A percentile compares a stretch with the other conserved stretches of the same genome.
These are phyloP conservation scores for Rubia peregrina DNA, from an alignment of 305 asterid genomes.

Conservation along the genomic window DNA sequence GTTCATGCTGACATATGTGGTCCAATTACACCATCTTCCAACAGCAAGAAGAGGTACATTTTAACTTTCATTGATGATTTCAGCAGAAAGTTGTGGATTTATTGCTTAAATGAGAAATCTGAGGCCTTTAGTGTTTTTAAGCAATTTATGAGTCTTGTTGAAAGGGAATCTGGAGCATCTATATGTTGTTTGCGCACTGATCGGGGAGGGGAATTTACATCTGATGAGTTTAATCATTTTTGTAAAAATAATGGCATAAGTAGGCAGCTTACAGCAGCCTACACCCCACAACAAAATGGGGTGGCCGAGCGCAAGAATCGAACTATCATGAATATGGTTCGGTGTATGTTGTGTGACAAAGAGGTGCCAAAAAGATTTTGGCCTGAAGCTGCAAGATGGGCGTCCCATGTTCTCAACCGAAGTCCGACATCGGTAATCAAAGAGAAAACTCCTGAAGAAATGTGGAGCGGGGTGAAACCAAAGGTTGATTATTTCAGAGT, in stretches of 20 bases:
- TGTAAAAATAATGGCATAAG: no score
- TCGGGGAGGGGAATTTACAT: not conserved
- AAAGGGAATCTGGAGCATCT: not conserved
- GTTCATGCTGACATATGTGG: not conserved
- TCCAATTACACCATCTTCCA: not conserved
- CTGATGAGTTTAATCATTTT: no score
- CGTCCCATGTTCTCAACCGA: not conserved
- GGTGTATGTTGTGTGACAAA: not conserved
- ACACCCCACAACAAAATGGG: not conserved
- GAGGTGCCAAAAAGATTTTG: not conserved
- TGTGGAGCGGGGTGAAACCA: not conserved
- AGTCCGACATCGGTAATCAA: not conserved
- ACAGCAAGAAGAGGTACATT: constrained; percentile 2
- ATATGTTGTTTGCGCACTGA: not conserved
- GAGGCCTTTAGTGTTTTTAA: not conserved
- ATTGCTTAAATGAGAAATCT: not conserved
- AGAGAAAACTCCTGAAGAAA: not conserved
- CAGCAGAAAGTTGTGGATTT: not conserved
- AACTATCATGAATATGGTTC: constrained; percentile 4
- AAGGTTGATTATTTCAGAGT: not conserved
- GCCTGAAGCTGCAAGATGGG: not conserved
- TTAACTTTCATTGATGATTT: constrained; percentile 3
- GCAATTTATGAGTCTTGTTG: not conserved
- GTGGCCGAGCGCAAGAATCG: not conserved
- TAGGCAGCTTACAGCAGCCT: not conserved